Evolutionary conservation across 2,329 filamentous ascomycete species (phyloP), one percentile per base, ranked within the genome.

Genomic region (Lojkania enalia): DNA sequence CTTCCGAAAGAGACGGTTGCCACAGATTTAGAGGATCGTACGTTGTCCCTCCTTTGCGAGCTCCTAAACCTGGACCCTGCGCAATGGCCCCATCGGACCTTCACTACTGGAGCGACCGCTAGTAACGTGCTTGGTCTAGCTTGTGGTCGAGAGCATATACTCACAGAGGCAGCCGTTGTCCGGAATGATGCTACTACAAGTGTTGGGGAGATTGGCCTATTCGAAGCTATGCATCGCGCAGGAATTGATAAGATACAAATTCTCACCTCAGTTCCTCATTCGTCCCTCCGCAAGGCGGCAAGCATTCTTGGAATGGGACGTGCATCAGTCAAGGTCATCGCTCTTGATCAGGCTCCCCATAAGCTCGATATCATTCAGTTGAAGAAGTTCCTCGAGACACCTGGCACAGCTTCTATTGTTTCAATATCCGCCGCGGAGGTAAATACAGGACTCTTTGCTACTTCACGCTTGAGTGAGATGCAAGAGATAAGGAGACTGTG

Each of bases 391-490:
- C 72, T 95, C 13, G 58, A 72, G 40, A 62, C 66, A 25, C 64
- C 72, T 1, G 78, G 78, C 2, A 77, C 80, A 11, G 87, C 80
- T n/a, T 87, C 79, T 38, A 88, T 96, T 49, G 82, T 96, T 27
- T 83, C 80, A 3, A 72, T 96, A n/a, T 91, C 89, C 31, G 87
- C 86, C 4, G 88, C 88, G 1, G 92, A 97, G 71, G 89, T 96
- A 20, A 96, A 97, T 58, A 95, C 90, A 0, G 90, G 91, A 0
- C 77, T 84, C 4, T 96, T 90, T 65, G 86, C 88, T 20, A 87
- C 77, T 21, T 70, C 71, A 1, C 80, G 74, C 1, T 53, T 68
- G 2, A 74, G 77, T 3, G 83, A 90, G 49, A 84, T 84, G 69
- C 60, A 70, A 42, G 74, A 75, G 43, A 70, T 96, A 27, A 80